These are phyloP conservation scores for Primulina huaijiensis DNA, from an alignment of 257 asterid species.

Conservation along the genomic window DNA sequence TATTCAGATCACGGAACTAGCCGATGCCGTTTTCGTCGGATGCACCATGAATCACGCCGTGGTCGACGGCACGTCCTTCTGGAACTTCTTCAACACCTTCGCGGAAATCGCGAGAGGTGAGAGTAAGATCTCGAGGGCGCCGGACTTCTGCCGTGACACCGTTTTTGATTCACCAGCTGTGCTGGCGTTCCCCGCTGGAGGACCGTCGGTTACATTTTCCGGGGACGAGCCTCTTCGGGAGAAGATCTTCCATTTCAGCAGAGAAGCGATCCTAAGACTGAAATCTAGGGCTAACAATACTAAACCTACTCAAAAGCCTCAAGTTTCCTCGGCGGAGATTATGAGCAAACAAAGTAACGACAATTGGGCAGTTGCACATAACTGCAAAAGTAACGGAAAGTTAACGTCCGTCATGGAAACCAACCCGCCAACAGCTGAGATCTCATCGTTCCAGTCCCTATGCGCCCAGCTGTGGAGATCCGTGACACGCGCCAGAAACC, in stretches of 20 bases:
- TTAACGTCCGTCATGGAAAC: slow-evolving; percentile 26
- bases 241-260: slow-evolving; percentile 67
- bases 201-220: slow-evolving; percentile 79
- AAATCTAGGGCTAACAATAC: slow-evolving; percentile 53
- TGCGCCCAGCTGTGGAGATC: slow-evolving; percentile 81
- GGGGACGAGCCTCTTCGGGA: slow-evolving; percentile 75
- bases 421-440: slow-evolving; percentile 43
- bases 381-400: slow-evolving; percentile 46
- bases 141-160: slow-evolving; percentile 58
- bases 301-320: slow-evolving; percentile 30
- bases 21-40: slow-evolving; percentile 68
- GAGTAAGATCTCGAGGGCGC: slow-evolving; percentile 42
- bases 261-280: slow-evolving; percentile 62
- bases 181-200: slow-evolving; percentile 57
- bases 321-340: slow-evolving; percentile 27
- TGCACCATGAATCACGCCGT: slow-evolving; percentile 84
- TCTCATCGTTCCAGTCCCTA: slow-evolving; percentile 86
- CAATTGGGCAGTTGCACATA: slow-evolving; percentile 30
- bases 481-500: slow-evolving; percentile 76
- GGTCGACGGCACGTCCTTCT: slow-evolving; percentile 91
- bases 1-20: slow-evolving; percentile 76
- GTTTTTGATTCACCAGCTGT: slow-evolving; percentile 68
- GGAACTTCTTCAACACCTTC: slow-evolving; percentile 85
- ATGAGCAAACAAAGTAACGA: slow-evolving; percentile 42
- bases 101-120: slow-evolving; percentile 67